Conservation (phyloP, 305 asterid genomes). For the Fraxinus xanthoxyloides region DNA sequence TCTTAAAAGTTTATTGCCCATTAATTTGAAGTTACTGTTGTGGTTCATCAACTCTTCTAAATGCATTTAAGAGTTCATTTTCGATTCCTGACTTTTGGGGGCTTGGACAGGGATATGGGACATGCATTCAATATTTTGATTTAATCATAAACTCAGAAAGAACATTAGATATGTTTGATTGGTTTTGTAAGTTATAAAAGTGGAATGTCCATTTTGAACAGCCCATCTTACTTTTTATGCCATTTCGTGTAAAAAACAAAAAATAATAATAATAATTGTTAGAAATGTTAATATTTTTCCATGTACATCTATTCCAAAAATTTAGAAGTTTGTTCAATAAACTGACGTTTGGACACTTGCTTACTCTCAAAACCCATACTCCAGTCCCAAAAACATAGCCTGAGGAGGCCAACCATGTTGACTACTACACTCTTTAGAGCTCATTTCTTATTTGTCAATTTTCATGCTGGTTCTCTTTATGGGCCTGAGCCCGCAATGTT, state of each 20-base stretch:
- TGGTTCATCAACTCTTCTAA: conserved; percentile 7
- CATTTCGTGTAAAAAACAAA: not conserved
- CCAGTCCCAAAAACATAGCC: not conserved
- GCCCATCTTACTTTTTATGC: not conserved
- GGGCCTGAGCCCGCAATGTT: not conserved
- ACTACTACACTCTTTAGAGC: not conserved
- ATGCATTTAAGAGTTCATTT: conserved; percentile 2
- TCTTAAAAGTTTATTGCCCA: conserved; percentile 7
- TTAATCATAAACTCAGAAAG: not conserved
- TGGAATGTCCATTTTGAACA: conserved; percentile 4
- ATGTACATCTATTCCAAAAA: not conserved
- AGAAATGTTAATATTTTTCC: not conserved
- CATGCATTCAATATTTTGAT: conserved; percentile 4
- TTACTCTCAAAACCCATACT: not conserved
- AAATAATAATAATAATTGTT: not conserved
- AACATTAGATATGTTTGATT: conserved; percentile 10
- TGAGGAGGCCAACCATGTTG: not conserved
- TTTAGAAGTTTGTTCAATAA: not conserved
- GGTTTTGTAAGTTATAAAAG: not conserved
- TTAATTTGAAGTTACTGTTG: conserved; percentile 7
- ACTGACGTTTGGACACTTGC: not conserved
- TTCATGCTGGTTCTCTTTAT: not conserved
- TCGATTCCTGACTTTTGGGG: not conserved
- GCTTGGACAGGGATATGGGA: not conserved
- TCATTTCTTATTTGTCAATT: not conserved